phyloP scores from a whole-genome alignment of 2,329 filamentous ascomycete genomes.

The Xylariaceae sp. region DNA sequence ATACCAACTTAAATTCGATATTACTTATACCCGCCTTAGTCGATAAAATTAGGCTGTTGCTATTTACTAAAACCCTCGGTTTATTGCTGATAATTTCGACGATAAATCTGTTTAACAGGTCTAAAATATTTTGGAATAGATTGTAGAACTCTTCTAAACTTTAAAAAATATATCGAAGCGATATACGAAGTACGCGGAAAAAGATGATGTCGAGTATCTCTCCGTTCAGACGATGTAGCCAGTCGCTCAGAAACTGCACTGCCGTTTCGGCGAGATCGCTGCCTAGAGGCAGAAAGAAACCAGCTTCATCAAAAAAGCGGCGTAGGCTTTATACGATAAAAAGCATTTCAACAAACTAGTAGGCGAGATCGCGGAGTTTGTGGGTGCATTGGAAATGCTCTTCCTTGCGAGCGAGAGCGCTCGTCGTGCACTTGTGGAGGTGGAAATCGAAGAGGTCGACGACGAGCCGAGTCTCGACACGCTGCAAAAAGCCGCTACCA shows the following conservation, averaged over 20 bases:
- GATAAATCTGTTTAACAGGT: slow-evolving; percentile 14
- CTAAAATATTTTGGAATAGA: slow-evolving; percentile 23
- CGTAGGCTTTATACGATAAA: slow-evolving; percentile 10
- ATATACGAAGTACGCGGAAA: slow-evolving; percentile 15
- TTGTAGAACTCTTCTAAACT: slow-evolving; percentile 23
- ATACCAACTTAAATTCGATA: slow-evolving; percentile 31
- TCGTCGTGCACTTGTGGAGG: slow-evolving; percentile 14
- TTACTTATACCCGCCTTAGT: slow-evolving; percentile 29
- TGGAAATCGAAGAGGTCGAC: slow-evolving; percentile 23
- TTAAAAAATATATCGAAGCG: slow-evolving; percentile 21
- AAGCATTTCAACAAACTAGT: slow-evolving; percentile 19
- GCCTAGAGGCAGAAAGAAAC: slow-evolving; percentile 4
- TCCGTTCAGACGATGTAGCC: slow-evolving; percentile 9
- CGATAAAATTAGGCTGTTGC: slow-evolving; percentile 33
- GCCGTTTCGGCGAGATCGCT: slow-evolving; percentile 6
- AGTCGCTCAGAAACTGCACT: slow-evolving; percentile 11
- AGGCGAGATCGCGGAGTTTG: slow-evolving; percentile 17
- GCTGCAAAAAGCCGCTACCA: slow-evolving; percentile 12
- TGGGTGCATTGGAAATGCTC: slow-evolving; percentile 27
- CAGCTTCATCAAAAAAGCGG: slow-evolving; percentile 3
- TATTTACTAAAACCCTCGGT: slow-evolving; percentile 28
- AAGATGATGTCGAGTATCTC: slow-evolving; percentile 10
- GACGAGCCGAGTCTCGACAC: slow-evolving; percentile 21
- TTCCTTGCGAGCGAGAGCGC: slow-evolving; percentile 14
- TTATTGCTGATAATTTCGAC: slow-evolving; percentile 10